phyloP scores from a whole-genome alignment of 345 rosid genomes.

The Kandelia obovata region DNA sequence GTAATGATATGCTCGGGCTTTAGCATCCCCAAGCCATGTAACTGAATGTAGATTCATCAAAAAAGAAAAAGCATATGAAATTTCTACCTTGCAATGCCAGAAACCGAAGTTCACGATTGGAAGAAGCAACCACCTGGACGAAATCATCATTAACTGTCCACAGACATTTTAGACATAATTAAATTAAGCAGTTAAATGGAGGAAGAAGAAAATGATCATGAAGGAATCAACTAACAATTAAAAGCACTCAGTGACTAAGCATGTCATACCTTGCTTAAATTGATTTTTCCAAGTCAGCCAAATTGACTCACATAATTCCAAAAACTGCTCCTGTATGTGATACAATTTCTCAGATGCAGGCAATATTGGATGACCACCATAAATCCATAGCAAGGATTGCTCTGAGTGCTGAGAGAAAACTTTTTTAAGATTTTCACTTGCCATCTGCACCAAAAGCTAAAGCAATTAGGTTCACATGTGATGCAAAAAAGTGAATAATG shows the following conservation, averaged over 20 bases:
- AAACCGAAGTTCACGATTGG: slow-evolving; percentile 51
- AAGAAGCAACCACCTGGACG: slow-evolving; percentile 41
- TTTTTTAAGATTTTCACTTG: slow-evolving; percentile 45
- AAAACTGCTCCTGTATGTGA: slow-evolving; percentile 49
- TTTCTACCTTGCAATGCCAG: slow-evolving; percentile 73
- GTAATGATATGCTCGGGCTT: too few species aligned
- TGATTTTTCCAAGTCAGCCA: slow-evolving; percentile 48
- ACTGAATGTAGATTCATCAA: not conserved
- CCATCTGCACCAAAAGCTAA: slow-evolving; percentile 38
- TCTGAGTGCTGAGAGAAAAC: slow-evolving; percentile 41
- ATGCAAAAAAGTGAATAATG: slow-evolving; percentile 2
- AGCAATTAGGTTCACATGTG: slow-evolving; percentile 16
- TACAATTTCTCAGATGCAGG: slow-evolving; percentile 57
- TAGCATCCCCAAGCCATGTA: not conserved
- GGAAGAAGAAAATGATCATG: not conserved
- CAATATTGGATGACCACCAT: slow-evolving; percentile 83
- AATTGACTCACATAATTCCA: slow-evolving; percentile 51
- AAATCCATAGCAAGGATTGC: slow-evolving; percentile 77
- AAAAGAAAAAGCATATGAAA: not conserved
- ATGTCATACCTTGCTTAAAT: slow-evolving; percentile 46
- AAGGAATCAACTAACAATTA: not conserved
- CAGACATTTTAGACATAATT: slow-evolving; percentile 15
- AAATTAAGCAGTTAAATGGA: slow-evolving; percentile 1
- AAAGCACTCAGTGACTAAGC: not conserved
- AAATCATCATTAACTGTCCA: slow-evolving; percentile 41